Evolutionary conservation across 2,329 filamentous ascomycete genomes (phyloP), one percentile per base, ranked within the genome.

Genomic region (Tolypocladium tropicale): DNA sequence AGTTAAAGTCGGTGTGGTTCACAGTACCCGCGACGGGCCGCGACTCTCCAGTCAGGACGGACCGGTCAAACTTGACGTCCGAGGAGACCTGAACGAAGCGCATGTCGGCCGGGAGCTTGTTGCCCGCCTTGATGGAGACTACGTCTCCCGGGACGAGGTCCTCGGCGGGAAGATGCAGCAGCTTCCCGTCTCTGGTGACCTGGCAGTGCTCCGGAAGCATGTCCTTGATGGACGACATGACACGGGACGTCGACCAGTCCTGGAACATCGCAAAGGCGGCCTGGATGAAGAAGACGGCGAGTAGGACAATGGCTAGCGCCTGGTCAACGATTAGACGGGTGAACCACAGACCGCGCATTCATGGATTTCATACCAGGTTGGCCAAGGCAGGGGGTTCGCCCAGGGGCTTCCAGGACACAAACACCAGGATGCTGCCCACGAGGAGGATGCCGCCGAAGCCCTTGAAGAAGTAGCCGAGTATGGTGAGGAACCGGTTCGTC

Each of bases 181-280:
- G 74, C 4, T 67, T 64, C 1, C 83, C 79, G 60, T 88, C 80
- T 23, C 88, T 81, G 7, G 87, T 70, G 9, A 88, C 77, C 30
- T 84, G 73, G 62, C 85, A 89, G 57, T 83, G 77, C 62, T 90
- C 87, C 0, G 88, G 88, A n/a, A 92, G 76, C 87, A 92, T 89
- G 21, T 80, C 85, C 52, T 85, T 88, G 66, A 92, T 92, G 0
- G 86, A 89, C 21, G 83, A 81, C 89, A 92, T 92, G 55, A 90
- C 87, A 6, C 84, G 76, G 1, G 82, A 86, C 0, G 86, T 88
- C 2, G 86, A 89, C 81, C 87, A 92, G 66, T 92, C 88, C 64
- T 86, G 83, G 75, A 79, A 87, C 64, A 81, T 80, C 64, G 85
- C 85, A 72, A 90, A 91, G 3, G 75, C 80, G 18, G 85, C 88